Evolutionary conservation across 2,329 filamentous ascomycete species (phyloP), one percentile per base, ranked within the genome.

Genomic region (Bipolaris bicolor): DNA sequence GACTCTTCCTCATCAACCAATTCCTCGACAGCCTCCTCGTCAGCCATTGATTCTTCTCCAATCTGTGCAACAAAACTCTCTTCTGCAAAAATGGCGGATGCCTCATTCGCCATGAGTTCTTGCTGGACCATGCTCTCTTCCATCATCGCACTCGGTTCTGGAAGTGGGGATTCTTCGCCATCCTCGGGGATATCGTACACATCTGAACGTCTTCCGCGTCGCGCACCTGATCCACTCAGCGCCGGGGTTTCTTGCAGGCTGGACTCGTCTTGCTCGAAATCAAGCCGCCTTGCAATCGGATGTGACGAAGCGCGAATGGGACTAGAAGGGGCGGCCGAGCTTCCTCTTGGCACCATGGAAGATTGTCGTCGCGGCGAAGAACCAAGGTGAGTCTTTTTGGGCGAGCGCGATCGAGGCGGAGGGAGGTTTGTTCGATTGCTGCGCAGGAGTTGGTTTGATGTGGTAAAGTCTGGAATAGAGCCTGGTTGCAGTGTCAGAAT

Each of bases 311-410:
- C 65, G 48, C 72, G 74, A 15, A 61, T 56, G 5, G 74, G 72
- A 33, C 70, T 74, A 1, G 67, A 68, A 5, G 50, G 34, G 10
- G 56, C 55, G 20, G 74, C 70, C 0, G 84, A 81, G 15, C 82
- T 85, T 11, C 84, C 84, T 16, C 79, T 78, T 43, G 81, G 84
- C 29, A 81, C 83, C 51, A 88, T 74, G 46, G 83, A 83, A 4
- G 84, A 86, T 64, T 86, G 86, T 54, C 83, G 82, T 60, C 86
- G 82, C 24, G 88, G 86, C 0, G 88, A 88, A 24, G 80, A 78
- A 6, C 77, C 80, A 50, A 83, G 80, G 33, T 82, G 78, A 3
- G 88, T 88, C 74, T 89, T 90, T 52, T 84, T 80, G 1, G 89
- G 89, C 2, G 88, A 90, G 63, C 65, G 84, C 77, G 82, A 76